A percentile compares a stretch with the other conserved stretches of the same genome.
phyloP scores from a whole-genome alignment of 2,329 filamentous ascomycete genomes.

The Sphaerostilbella broomeana region DNA sequence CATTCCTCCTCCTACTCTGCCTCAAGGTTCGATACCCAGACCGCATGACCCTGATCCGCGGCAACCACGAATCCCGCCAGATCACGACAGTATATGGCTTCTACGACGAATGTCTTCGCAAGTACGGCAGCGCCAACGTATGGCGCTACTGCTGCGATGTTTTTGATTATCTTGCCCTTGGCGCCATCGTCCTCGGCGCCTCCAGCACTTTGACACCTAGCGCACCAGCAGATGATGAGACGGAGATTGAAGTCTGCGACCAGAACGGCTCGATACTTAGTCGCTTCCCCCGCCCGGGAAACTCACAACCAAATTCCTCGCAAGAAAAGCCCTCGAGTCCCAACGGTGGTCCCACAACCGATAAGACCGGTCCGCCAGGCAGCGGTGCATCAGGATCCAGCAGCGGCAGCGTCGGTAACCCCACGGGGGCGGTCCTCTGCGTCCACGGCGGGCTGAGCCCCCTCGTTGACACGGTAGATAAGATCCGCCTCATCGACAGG shows the following conservation, averaged over 20 bases:
- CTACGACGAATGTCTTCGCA: conserved; percentile 93
- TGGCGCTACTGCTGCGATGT: conserved; percentile 98
- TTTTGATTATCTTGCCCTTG: conserved; percentile 91
- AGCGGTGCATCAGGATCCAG: conserved; percentile 70
- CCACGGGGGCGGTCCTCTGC: conserved; percentile 80
- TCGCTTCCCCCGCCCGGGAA: conserved; percentile 53
- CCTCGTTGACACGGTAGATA: conserved; percentile 87
- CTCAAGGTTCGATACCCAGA: conserved; percentile 97
- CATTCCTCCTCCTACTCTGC: conserved; percentile 89
- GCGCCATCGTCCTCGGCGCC: conserved; percentile 86
- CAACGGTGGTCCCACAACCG: conserved; percentile 19
- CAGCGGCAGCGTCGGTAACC: conserved; percentile 56
- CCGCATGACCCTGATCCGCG: conserved; percentile 90
- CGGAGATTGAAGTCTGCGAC: conserved; percentile 91
- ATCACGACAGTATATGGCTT: conserved; percentile 98
- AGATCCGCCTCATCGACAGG: conserved; percentile 87
- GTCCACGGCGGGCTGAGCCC: conserved; percentile 92
- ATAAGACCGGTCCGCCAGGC: conserved; percentile 63
- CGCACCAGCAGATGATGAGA: conserved; percentile 58
- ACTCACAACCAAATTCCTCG: conserved; percentile 16
- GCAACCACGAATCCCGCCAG: conserved; percentile 93
- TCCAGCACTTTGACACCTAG: conserved; percentile 52
- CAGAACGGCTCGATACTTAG: conserved; percentile 73
- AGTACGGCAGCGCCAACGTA: conserved; percentile 94
- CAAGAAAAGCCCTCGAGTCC: conserved; percentile 19